These are phyloP conservation scores for Cymodocea nodosa DNA, from an alignment of 116 monocot species.

Conservation along the genomic window DNA sequence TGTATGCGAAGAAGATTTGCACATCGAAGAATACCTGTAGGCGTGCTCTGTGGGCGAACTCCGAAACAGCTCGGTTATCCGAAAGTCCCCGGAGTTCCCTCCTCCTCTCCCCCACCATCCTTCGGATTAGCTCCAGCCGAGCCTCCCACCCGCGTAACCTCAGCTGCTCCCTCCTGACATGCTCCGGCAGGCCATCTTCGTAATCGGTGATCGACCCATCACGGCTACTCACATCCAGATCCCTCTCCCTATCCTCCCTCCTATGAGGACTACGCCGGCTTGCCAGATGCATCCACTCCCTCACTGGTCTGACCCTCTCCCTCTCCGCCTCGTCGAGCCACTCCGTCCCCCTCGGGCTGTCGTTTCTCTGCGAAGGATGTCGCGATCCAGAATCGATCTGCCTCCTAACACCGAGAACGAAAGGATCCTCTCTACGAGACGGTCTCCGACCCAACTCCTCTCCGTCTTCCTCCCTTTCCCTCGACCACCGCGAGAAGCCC, in stretches of 20 bases:
- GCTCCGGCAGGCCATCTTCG: constrained; percentile 23
- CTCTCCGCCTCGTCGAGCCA: constrained; percentile 47
- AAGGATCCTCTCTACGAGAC: no score
- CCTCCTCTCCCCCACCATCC: constrained; percentile 43
- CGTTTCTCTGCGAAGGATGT: background rate
- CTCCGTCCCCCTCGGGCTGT: constrained; percentile 32
- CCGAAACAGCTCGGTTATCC: constrained; percentile 47
- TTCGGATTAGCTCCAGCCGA: constrained; percentile 39
- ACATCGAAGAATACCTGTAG: constrained; percentile 31
- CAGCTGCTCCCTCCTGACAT: constrained; percentile 27
- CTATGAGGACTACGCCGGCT: constrained; percentile 21
- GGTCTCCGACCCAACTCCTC: constrained; percentile 6
- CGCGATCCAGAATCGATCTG: no score
- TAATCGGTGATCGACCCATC: constrained; percentile 20
- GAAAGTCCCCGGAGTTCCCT: constrained; percentile 42
- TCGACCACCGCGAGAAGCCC: constrained; percentile 1
- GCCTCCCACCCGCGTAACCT: constrained; percentile 44
- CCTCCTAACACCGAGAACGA: no score
- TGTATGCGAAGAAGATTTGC: background rate
- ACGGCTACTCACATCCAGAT: background rate
- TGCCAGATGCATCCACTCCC: constrained; percentile 49
- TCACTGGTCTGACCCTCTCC: constrained; percentile 41
- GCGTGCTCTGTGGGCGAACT: constrained; percentile 48
- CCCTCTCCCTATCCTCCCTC: constrained; percentile 20
- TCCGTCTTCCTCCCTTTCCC: constrained; percentile 24